Evolutionary conservation across 257 asterid genomes (phyloP), one percentile per base, ranked within the genome.

Genomic region (Nyctanthes arbortristis): DNA sequence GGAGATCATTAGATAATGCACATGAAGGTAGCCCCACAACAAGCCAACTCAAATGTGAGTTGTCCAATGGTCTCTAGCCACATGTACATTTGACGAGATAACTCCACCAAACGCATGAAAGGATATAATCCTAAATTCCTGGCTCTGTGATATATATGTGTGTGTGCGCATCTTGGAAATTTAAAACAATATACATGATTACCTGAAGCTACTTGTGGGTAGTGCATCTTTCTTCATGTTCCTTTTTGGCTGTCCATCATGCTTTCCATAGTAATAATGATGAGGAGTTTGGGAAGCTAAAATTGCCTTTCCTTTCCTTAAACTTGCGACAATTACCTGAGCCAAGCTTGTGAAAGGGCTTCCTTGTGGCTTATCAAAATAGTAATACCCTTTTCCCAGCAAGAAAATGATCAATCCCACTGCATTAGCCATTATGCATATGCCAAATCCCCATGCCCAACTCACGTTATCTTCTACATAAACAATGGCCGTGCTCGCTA

Each of bases 391-490:
- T 7, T 39, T 73, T 24, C 92, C 89, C 10, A 59, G 0, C 61
- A 83, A 45, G 68, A 86, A 83, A 20, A 84, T 28, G 33, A 45
- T 75, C 31, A 75, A 56, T 7, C 72, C 89, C 10, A 79, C 13
- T 40, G 70, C 22, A 14, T 79, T 83, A 0, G 67, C 75, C 1
- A 35, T 66, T 0, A 55, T 40, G 25, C 78, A 37, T 3, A 86
- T 67, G 4, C 81, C 72, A 6, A 81, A 77, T 0, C 89, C 89
- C 65, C 58, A 66, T 20, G 45, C 59, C 92, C 92, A 83, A 24
- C 89, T 75, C 58, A 84, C 61, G 16, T 58, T 81, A 55, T 84
- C 88, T 72, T 87, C 78, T 20, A 87, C 78, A 3, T 76, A 76
- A 1, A 87, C 88, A 32, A 84, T 70, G 27, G 56, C 85, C 2